These are phyloP conservation scores for Helotiales sp. DNA, from an alignment of 2,329 filamentous ascomycete genomes.

Conservation along the genomic window DNA sequence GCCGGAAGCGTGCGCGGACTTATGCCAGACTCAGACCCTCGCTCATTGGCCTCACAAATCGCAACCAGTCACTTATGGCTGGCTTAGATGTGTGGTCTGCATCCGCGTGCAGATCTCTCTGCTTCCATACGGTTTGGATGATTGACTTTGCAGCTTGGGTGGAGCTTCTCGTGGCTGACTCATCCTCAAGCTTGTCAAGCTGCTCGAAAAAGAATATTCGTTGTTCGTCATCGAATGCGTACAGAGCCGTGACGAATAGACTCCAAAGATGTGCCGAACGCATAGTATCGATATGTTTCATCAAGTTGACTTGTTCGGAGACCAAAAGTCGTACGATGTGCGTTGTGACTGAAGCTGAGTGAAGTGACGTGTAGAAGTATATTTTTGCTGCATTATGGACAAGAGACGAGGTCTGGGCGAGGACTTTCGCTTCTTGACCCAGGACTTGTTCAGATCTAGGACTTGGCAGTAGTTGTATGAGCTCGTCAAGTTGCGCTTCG, in stretches of 20 bases:
- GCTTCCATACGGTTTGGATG: slow-evolving; percentile 19
- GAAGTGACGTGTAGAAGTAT: slow-evolving; percentile 18
- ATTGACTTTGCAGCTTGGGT: slow-evolving; percentile 12
- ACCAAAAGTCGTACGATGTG: slow-evolving; percentile 10
- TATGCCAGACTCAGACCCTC: slow-evolving; percentile 17
- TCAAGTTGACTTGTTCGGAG: slow-evolving; percentile 9
- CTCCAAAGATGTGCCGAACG: slow-evolving; percentile 20
- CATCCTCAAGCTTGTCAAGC: slow-evolving; percentile 14
- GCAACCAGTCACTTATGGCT: slow-evolving; percentile 15
- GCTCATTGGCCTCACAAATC: slow-evolving; percentile 16
- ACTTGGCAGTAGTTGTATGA: slow-evolving; percentile 12
- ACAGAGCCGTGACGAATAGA: slow-evolving; percentile 18
- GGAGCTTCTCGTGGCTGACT: slow-evolving; percentile 10
- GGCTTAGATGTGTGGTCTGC: background rate
- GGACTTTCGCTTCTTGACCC: slow-evolving; percentile 1
- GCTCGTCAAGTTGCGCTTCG: slow-evolving; percentile 9
- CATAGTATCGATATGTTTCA: slow-evolving; percentile 3
- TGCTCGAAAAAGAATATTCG: slow-evolving; percentile 20
- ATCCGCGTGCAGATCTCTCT: slow-evolving; percentile 15
- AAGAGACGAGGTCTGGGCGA: slow-evolving; percentile 11
- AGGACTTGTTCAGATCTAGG: background rate
- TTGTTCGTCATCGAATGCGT: slow-evolving; percentile 14
- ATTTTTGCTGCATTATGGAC: slow-evolving; percentile 16
- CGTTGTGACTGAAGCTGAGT: slow-evolving; percentile 12
- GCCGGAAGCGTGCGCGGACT: background rate